A percentile compares a stretch with the other conserved stretches of the same genome.
Conservation (phyloP, 306 rosid genomes). For the Arachis stenosperma region DNA sequence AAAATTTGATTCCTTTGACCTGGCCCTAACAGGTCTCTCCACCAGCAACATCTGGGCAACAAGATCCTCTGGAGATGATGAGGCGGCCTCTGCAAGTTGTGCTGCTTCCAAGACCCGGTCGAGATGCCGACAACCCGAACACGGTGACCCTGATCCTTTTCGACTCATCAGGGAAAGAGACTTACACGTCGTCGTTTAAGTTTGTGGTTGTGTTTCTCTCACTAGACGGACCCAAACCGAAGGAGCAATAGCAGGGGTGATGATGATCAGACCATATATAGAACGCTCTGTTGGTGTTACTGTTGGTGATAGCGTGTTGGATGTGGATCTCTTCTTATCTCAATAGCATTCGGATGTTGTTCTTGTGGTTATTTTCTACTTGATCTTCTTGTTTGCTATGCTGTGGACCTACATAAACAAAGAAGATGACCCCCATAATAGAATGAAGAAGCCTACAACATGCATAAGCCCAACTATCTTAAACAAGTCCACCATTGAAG, state of each 20-base stretch:
- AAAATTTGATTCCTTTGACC: too few species aligned
- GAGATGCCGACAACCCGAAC: constrained; percentile 48
- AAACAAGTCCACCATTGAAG: too few species aligned
- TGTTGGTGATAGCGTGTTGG: constrained; percentile 36
- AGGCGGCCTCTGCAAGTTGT: constrained; percentile 82
- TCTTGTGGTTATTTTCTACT: constrained; percentile 30
- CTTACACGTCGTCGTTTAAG: constrained; percentile 40
- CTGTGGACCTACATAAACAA: constrained; percentile 47
- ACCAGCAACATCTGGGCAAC: too few species aligned
- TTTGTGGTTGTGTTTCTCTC: constrained; percentile 19
- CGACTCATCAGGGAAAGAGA: constrained; percentile 60
- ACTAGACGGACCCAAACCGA: constrained; percentile 71
- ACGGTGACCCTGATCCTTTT: constrained; percentile 63
- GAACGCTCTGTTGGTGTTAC: constrained; percentile 50
- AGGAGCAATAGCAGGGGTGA: constrained; percentile 56
- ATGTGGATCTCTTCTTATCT: constrained; percentile 77
- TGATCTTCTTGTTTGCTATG: constrained; percentile 37
- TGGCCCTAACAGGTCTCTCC: too few species aligned
- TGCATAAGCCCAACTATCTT: too few species aligned
- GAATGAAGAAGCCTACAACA: too few species aligned
- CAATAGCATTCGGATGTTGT: constrained; percentile 48
- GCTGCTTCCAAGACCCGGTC: constrained; percentile 46
- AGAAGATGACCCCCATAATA: too few species aligned
- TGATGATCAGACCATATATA: constrained; percentile 79
- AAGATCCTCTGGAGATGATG: too few species aligned